These are phyloP conservation scores for Chrysochromulina parva DNA, from an alignment of 78 protist species.

Conservation along the genomic window DNA sequence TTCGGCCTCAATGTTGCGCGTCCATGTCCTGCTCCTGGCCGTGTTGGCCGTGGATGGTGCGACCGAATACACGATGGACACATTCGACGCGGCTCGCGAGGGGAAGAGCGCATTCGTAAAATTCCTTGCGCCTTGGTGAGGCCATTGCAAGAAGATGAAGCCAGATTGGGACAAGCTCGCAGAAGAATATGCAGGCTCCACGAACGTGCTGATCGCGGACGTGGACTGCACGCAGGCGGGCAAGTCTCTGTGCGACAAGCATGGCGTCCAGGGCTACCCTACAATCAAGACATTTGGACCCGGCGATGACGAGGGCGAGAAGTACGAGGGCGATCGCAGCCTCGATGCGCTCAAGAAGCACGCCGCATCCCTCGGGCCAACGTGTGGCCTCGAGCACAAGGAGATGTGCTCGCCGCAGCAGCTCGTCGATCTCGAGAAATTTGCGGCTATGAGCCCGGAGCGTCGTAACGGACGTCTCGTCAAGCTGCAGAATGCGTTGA, in stretches of 20 bases:
- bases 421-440: too few relatives aligned
- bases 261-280: neutral
- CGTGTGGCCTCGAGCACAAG: too few relatives aligned
- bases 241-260: neutral
- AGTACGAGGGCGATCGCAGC: conserved; percentile 31
- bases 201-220: neutral
- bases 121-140: conserved; percentile 39
- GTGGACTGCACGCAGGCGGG: neutral
- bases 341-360: neutral
- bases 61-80: too few relatives aligned
- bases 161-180: neutral
- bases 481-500: too few relatives aligned
- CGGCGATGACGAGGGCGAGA: neutral
- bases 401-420: too few relatives aligned
- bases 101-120: neutral
- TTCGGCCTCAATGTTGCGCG: too few relatives aligned
- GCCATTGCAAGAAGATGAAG: conserved; percentile 35
- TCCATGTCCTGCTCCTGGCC: too few relatives aligned
- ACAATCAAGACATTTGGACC: neutral
- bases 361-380: neutral
- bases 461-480: too few relatives aligned
- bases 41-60: too few relatives aligned
- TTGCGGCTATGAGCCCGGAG: too few relatives aligned
- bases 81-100: too few relatives aligned
- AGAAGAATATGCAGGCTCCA: neutral